Conservation (phyloP, 108 stramenopile genomes). For the Poteriospumella lacustris region DNA sequence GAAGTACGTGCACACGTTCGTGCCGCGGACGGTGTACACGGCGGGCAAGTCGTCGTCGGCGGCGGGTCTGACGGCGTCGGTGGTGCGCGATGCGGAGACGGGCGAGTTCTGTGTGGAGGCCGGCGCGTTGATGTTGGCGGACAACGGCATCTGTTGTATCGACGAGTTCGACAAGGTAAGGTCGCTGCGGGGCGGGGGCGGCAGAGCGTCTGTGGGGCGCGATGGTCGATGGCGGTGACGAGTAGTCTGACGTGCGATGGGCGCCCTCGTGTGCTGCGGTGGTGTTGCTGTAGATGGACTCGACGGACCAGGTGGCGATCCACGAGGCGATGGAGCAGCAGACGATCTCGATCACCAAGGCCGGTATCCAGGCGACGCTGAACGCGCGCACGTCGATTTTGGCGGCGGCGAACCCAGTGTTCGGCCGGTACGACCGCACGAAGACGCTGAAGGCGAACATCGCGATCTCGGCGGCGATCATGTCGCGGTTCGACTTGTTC, state of each 20-base stretch:
- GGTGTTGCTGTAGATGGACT: constrained; percentile 23
- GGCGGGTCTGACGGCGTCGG: constrained; percentile 95
- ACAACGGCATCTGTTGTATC: constrained; percentile 99
- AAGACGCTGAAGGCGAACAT: constrained; percentile 94
- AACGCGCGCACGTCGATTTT: constrained; percentile 96
- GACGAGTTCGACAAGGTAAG: constrained; percentile 65
- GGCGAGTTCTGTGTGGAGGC: constrained; percentile 98
- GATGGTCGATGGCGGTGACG: no score
- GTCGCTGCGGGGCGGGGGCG: no score
- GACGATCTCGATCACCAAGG: constrained; percentile 98
- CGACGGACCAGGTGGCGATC: constrained; percentile 93
- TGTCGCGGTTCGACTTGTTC: constrained; percentile 96
- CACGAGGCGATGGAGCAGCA: constrained; percentile 84
- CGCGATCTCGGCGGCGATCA: constrained; percentile 85
- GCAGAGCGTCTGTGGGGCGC: no score
- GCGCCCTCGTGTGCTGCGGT: no score
- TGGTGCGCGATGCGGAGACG: constrained; percentile 90
- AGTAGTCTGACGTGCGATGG: constrained; percentile 38
- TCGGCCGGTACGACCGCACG: constrained; percentile 93
- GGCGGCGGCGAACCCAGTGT: constrained; percentile 97
- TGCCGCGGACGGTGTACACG: constrained; percentile 89
- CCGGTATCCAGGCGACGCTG: constrained; percentile 96
- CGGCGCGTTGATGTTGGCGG: constrained; percentile 96
- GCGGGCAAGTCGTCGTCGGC: constrained; percentile 91
- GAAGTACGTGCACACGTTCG: constrained; percentile 86